Conservation (phyloP, 805 yeast species). For the Nakazawaea holstii region DNA sequence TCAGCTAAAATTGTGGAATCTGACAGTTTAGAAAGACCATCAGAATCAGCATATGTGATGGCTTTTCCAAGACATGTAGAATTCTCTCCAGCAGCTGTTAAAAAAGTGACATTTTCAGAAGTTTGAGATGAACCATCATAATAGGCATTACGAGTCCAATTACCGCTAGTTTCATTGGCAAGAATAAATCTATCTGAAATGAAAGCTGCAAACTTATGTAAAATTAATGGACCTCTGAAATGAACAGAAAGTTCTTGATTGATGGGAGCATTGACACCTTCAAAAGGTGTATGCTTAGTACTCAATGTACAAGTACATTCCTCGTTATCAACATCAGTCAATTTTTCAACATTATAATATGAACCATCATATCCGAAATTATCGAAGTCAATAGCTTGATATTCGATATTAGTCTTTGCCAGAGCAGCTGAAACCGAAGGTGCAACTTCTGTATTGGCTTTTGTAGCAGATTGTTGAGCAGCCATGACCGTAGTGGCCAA, state of each 20-base stretch:
- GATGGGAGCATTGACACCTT: conserved; percentile 62
- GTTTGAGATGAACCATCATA: conserved; percentile 45
- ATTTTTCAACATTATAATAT: conserved; percentile 39
- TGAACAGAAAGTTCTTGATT: conserved; percentile 70
- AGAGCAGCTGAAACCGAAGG: neutral
- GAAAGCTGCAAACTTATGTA: conserved; percentile 59
- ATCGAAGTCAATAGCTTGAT: conserved; percentile 38
- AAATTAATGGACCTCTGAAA: conserved; percentile 68
- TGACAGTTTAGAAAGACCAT: conserved; percentile 47
- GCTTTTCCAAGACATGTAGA: conserved; percentile 68
- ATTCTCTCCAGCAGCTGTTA: conserved; percentile 55
- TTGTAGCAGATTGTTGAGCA: neutral
- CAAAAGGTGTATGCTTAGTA: conserved; percentile 32
- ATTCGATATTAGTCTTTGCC: conserved; percentile 14
- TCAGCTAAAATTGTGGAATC: conserved; percentile 42
- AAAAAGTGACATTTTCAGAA: conserved; percentile 60
- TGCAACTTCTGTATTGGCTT: neutral
- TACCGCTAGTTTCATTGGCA: conserved; percentile 29
- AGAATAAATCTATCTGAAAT: conserved; percentile 35
- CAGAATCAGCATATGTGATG: conserved; percentile 51
- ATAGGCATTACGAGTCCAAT: conserved; percentile 58
- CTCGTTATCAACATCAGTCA: conserved; percentile 35
- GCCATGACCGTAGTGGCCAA: neutral
- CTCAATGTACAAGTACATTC: conserved; percentile 43
- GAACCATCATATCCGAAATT: conserved; percentile 54